phyloP scores from a whole-genome alignment of 768 basidiomycete genomes.

The Hygrocybe coccinea region DNA sequence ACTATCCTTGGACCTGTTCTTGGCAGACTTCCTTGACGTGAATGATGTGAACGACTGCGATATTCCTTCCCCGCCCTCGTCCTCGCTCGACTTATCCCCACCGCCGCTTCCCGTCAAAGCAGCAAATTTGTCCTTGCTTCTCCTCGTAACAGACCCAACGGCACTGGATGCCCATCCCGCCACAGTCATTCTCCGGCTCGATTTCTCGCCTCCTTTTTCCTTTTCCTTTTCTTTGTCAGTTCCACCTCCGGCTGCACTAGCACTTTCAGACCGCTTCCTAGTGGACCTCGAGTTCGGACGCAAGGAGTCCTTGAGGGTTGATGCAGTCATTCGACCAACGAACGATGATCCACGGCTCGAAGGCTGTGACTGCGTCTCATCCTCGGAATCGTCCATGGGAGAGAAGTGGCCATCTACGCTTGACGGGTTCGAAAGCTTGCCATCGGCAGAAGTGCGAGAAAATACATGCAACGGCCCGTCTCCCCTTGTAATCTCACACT shows the following conservation, averaged over 20 bases:
- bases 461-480: constrained; percentile 16
- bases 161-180: constrained; percentile 67
- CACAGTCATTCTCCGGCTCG: constrained; percentile 41
- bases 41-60: constrained; percentile 24
- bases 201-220: constrained; percentile 31
- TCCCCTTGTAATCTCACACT: constrained; percentile 21
- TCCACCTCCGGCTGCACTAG: constrained; percentile 33
- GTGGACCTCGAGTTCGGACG: constrained; percentile 50
- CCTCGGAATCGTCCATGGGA: constrained; percentile 14
- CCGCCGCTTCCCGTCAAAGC: constrained; percentile 43
- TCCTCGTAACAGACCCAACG: constrained; percentile 55
- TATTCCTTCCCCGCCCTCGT: constrained; percentile 21
- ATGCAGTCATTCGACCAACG: constrained; percentile 36
- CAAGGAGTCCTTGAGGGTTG: constrained; percentile 35
- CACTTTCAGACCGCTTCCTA: constrained; percentile 61
- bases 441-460: constrained; percentile 17
- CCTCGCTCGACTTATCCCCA: constrained; percentile 26
- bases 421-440: constrained; percentile 22
- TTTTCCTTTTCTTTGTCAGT: constrained; percentile 34
- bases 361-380: constrained; percentile 12
- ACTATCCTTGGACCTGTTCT: constrained; percentile 35
- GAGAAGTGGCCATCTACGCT: constrained; percentile 7
- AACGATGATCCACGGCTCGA: constrained; percentile 22
- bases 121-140: constrained; percentile 59
- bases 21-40: constrained; percentile 27